A percentile compares a stretch with the other conserved stretches of the same genome.
These are phyloP conservation scores for Strobilomyces dryophilus DNA, from an alignment of 768 basidiomycete genomes.

Conservation along the genomic window DNA sequence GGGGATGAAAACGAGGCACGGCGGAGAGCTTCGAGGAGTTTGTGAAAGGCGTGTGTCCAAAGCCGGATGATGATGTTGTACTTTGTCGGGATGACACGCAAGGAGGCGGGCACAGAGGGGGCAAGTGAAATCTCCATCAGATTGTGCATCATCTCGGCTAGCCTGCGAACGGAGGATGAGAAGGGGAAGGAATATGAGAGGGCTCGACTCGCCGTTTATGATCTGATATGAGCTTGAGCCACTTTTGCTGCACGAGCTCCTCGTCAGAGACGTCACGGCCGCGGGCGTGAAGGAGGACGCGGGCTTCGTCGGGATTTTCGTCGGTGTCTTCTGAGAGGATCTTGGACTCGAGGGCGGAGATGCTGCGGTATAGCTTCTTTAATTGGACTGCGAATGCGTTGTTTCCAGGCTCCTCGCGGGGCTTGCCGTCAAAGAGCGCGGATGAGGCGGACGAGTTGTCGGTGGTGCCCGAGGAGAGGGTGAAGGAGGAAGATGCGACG, in stretches of 20 bases:
- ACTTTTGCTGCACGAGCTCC: constrained; percentile 71
- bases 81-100: constrained; percentile 85
- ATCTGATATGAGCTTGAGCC: constrained; percentile 63
- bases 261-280: constrained; percentile 39
- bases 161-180: constrained; percentile 41
- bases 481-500: constrained; percentile 58
- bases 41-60: constrained; percentile 90
- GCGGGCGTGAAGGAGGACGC: constrained; percentile 33
- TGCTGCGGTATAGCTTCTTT: constrained; percentile 79
- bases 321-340: constrained; percentile 59
- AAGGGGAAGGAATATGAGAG: not conserved
- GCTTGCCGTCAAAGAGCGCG: constrained; percentile 57
- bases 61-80: constrained; percentile 94
- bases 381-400: constrained; percentile 72
- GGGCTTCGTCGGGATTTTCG: constrained; percentile 43
- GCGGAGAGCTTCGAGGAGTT: constrained; percentile 85
- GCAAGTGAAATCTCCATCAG: constrained; percentile 83
- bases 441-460: constrained; percentile 73
- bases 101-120: constrained; percentile 81
- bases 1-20: constrained; percentile 66
- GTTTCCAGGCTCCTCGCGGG: constrained; percentile 50
- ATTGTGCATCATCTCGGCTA: constrained; percentile 88
- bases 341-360: constrained; percentile 75
- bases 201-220: constrained; percentile 72
- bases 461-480: constrained; percentile 69